Percentiles rank a stretch among this genome's conserved stretches.
phyloP scores from a whole-genome alignment of 169 alveolate genomes.

The Plasmodium cynomolgi region DNA sequence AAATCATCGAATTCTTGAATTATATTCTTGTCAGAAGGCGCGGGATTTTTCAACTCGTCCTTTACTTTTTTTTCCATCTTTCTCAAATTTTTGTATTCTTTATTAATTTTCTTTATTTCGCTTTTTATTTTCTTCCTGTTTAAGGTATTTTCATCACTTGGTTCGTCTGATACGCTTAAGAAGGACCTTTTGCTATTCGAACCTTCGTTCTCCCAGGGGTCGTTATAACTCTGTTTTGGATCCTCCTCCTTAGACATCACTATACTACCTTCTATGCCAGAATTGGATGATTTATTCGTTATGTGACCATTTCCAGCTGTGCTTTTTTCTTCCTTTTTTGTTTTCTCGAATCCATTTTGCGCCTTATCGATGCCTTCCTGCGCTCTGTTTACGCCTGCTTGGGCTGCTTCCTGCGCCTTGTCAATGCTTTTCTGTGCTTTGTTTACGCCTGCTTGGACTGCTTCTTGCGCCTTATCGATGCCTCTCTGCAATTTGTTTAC shows the following conservation, averaged over 20 bases:
- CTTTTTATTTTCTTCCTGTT: constrained; percentile 41
- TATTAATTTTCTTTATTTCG: constrained; percentile 58
- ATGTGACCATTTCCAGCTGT: not conserved
- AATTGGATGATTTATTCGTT: constrained; percentile 2
- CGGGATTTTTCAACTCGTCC: constrained; percentile 41
- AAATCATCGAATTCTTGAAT: constrained; percentile 60
- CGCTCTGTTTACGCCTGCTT: not conserved
- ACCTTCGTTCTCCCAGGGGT: constrained; percentile 1
- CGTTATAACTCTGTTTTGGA: constrained; percentile 9
- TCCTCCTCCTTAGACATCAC: not conserved
- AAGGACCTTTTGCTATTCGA: not conserved
- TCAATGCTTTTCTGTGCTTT: not conserved
- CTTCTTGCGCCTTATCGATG: not conserved
- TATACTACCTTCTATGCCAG: not conserved
- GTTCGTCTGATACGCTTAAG: constrained; percentile 33
- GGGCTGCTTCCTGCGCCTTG: not conserved
- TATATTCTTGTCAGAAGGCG: constrained; percentile 53
- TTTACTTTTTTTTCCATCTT: constrained; percentile 57
- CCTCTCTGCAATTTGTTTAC: not conserved
- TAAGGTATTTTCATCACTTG: constrained; percentile 14
- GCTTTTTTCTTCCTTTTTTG: constrained; percentile 4
- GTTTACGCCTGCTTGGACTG: not conserved
- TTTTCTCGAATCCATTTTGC: not conserved
- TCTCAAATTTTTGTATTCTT: constrained; percentile 63
- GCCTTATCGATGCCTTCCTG: not conserved